phyloP scores from a whole-genome alignment of 352 stramenopile species.

The Lagenidium sp. region DNA sequence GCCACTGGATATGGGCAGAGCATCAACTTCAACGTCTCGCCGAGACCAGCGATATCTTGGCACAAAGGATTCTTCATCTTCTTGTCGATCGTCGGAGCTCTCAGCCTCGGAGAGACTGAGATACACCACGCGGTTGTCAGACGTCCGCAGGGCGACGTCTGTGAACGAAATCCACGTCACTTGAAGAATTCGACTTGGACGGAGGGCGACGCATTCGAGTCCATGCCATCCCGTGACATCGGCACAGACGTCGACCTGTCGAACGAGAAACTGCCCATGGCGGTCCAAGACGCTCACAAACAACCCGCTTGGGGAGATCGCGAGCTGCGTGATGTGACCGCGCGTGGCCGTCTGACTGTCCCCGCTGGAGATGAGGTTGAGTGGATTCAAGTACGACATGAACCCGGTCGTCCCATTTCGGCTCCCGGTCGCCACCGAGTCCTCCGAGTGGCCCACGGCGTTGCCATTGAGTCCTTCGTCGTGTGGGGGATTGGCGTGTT shows the following conservation, averaged over 20 bases:
- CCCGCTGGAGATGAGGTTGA: constrained; percentile 8
- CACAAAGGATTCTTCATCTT: no score
- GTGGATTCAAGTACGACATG: constrained; percentile 1
- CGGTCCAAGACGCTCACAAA: constrained; percentile 50
- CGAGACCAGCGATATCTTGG: no score
- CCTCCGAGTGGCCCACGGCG: no score
- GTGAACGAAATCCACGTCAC: constrained; percentile 8
- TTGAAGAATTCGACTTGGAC: background rate
- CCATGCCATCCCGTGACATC: constrained; percentile 48
- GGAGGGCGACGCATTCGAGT: constrained; percentile 3
- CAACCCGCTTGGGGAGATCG: constrained; percentile 31
- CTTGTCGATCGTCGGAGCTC: no score
- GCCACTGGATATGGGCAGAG: no score
- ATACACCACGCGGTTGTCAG: background rate
- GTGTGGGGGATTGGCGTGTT: background rate
- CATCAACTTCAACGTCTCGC: no score
- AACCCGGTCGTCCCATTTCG: background rate
- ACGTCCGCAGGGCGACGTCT: constrained; percentile 2
- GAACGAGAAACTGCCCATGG: constrained; percentile 31
- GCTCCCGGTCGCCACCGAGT: background rate
- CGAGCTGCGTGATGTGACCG: constrained; percentile 12
- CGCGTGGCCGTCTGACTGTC: background rate
- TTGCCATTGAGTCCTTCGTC: background rate
- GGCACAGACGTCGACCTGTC: constrained; percentile 51
- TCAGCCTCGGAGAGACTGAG: no score